Conservation (phyloP, 108 stramenopile genomes). For the Parietichytrium sp. region DNA sequence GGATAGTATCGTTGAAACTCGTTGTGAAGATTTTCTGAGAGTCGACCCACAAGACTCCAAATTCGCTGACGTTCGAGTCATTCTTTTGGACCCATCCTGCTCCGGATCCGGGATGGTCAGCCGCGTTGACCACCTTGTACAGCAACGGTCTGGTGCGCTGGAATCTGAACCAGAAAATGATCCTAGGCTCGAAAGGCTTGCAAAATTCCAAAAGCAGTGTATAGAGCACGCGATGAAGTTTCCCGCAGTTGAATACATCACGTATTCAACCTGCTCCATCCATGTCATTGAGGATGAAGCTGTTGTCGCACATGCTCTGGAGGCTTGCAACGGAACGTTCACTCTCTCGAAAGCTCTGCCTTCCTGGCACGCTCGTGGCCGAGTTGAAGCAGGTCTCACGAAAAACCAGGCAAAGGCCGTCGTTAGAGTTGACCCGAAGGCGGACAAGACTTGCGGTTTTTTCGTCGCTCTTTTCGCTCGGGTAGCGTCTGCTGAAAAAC, state of each 20-base stretch:
- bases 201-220: slow-evolving; percentile 83
- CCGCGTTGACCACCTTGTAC: slow-evolving; percentile 62
- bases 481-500: slow-evolving; percentile 6
- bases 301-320: slow-evolving; percentile 76
- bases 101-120: slow-evolving; percentile 92
- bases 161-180: slow-evolving; percentile 41
- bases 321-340: slow-evolving; percentile 58
- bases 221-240: slow-evolving; percentile 82
- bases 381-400: slow-evolving; percentile 61
- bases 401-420: slow-evolving; percentile 68
- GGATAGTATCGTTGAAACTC: slow-evolving; percentile 48
- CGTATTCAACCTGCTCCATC: slow-evolving; percentile 97
- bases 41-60: slow-evolving; percentile 61
- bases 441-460: slow-evolving; percentile 94
- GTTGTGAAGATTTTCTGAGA: slow-evolving; percentile 80
- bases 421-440: slow-evolving; percentile 78
- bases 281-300: slow-evolving; percentile 88
- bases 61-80: slow-evolving; percentile 70
- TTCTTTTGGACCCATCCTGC: slow-evolving; percentile 96
- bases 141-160: slow-evolving; percentile 37
- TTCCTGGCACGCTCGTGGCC: slow-evolving; percentile 76
- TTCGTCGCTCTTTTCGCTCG: slow-evolving; percentile 89
- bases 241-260: slow-evolving; percentile 78
- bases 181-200: slow-evolving; percentile 65
- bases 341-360: slow-evolving; percentile 71